Percentiles rank a stretch among this genome's conserved stretches.
These are phyloP conservation scores for Blepharisma undulans DNA, from an alignment of 169 alveolate species.

Conservation along the genomic window DNA sequence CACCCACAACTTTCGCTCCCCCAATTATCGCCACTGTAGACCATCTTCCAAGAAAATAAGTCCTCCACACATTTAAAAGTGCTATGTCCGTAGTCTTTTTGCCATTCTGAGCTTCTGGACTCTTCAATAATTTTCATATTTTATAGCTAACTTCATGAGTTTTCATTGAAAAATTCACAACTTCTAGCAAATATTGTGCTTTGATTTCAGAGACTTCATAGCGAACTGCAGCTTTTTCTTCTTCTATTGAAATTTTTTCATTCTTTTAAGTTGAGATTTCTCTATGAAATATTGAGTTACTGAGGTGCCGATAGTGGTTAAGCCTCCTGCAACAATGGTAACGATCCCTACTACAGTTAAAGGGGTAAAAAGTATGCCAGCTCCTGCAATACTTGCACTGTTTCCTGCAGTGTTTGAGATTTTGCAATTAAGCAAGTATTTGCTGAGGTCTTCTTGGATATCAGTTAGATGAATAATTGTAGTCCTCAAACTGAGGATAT, in stretches of 20 bases:
- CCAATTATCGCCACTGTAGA: neutral
- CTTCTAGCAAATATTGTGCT: neutral
- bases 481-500: neutral
- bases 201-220: neutral
- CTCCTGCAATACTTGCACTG: neutral
- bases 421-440: neutral
- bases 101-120: too few species aligned
- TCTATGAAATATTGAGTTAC: neutral
- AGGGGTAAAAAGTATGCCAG: neutral
- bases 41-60: too few species aligned
- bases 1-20: neutral
- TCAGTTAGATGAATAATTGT: neutral
- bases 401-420: neutral
- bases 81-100: too few species aligned
- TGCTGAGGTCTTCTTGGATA: neutral
- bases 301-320: neutral
- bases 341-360: neutral
- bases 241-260: neutral
- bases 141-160: too few species aligned
- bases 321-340: neutral
- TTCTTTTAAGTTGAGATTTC: neutral
- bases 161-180: neutral
- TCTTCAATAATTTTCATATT: too few species aligned
- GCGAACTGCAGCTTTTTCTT: neutral
- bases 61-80: neutral